A percentile compares a stretch with the other conserved stretches of the same genome.
These are phyloP conservation scores for Yarrowia divulgata DNA, from an alignment of 805 yeast species.

Conservation along the genomic window DNA sequence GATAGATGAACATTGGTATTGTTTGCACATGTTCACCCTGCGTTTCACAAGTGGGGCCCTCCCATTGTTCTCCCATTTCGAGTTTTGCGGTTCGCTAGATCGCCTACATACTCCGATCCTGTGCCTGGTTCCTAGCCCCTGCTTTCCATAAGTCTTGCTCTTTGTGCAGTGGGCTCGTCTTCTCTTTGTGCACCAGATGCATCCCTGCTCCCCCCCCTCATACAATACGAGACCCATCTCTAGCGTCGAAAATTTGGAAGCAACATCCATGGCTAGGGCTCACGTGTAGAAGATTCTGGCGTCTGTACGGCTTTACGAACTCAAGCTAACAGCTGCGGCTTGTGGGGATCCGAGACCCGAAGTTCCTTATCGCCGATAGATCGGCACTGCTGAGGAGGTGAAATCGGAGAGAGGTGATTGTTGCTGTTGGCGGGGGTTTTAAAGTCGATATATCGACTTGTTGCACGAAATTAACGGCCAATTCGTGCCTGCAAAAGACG, in stretches of 20 bases:
- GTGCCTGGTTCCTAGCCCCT: constrained; percentile 22
- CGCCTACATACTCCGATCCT: not conserved
- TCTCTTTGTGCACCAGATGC: too few relatives aligned
- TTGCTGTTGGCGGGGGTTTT: not conserved
- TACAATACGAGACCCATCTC: not conserved
- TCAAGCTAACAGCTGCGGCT: not conserved
- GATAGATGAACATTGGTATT: constrained; percentile 15
- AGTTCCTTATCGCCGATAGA: not conserved
- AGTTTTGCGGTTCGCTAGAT: not conserved
- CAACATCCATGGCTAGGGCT: not conserved
- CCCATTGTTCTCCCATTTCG: not conserved
- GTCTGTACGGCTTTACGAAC: constrained; percentile 13
- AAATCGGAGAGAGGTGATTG: not conserved
- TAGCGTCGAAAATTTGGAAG: not conserved
- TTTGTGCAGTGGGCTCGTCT: not conserved
- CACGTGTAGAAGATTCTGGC: not conserved
- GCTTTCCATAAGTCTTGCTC: not conserved
- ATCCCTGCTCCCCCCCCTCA: not conserved
- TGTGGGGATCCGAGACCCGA: constrained; percentile 1
- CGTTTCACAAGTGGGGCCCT: not conserved
- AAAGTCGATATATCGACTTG: too few relatives aligned
- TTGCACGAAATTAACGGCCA: too few relatives aligned
- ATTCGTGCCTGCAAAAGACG: too few relatives aligned
- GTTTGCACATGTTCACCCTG: not conserved
- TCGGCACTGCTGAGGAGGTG: not conserved